Evolutionary conservation across 768 basidiomycete species (phyloP), one percentile per base, ranked within the genome.

Genomic region (Phallus indusiatus): DNA sequence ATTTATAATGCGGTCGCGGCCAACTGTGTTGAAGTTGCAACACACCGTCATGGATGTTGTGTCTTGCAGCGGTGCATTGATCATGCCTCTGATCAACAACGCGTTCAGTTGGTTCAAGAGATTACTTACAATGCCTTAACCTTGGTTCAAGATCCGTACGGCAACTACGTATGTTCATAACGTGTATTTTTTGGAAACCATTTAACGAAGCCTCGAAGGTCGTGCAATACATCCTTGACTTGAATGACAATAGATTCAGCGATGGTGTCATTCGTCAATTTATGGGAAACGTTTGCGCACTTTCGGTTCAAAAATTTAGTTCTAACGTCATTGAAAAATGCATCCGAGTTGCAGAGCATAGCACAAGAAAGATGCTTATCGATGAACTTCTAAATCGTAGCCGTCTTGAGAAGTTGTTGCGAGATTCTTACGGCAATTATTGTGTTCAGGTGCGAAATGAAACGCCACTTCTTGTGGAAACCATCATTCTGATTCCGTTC

Each of bases 1-100:
- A 99, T 99, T 67, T 99, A 98, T 75, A 98, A 98, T 67, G 95
- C 96, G 59, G 95, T 99, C 36, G 96, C 96, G 24, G 90, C 92
- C 35, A 97, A 98, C 74, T 96, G 96, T 67, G 93, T 99, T 55
- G 96, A 99, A 74, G 96, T 99, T 63, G 96, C 96, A 16, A 95
- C 92, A 49, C 92, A 95, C 68, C 88, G 93, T 62, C 96, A 99
- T 68, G 96, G 96, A 16, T 98, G 96, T 73, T 99, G 96, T 71
- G 96, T 99, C 56, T 78, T 99, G 48, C 96, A 99, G 72, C 83
- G 96, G 61, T 97, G 94, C 73, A 90, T 99, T 67, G 96, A 99
- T 68, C 96, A 99, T 67, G 96, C 96, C 0, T 94, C 94, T 5
- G 94, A 97, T 64, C 82, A 86, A 59, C 96, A 99, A 69, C 86